Evolutionary conservation across 768 basidiomycete genomes (phyloP), one percentile per base, ranked within the genome.

Genomic region (Steccherinum ochraceum): DNA sequence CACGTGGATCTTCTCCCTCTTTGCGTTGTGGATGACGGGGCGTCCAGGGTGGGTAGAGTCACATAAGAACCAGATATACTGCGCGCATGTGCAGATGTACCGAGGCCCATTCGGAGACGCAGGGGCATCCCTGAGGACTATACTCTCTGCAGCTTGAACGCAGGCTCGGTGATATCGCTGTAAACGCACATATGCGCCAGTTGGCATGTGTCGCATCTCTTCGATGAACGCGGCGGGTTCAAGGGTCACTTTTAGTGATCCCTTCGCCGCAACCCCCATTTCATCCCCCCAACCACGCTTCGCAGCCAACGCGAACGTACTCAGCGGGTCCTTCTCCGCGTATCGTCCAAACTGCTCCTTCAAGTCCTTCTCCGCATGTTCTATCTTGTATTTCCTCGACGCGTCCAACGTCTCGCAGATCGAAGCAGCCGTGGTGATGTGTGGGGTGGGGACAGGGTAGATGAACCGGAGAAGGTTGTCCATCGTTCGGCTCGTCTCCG

Each of bases 331-430:
- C n/a, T 5, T 3, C 30, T 45, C 50, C 11, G 24, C 12, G 12
- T 18, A 24, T 27, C 24, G 20, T 2, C 16, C 26, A 44, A 45
- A 40, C 16, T 35, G 30, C 16, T 35, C 30, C 30, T 35, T 35
- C 7, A 56, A 21, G 20, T 54, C 39, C 4, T 54, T 45, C 20
- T 55, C 30, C 1, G 61, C 59, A 30, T 55, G 51, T 21, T 48
- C 52, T 56, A 65, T 54, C 20, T 59, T 56, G 55, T 64, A 67
- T 52, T 64, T 67, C 19, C 49, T 49, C 5, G 66, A 63, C 1
- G 63, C 60, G 12, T 53, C 56, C 20, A 64, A 44, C 4, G 60
- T 55, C 11, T 45, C 53, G 5, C 54, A 57, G 16, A 65, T 19
- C 12, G n/a, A 11, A 18, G 24, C 30, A 12, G 55, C 26, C 23